Base-by-base conservation (phyloP, 177 flowering plant genomes). In the Tripterygium wilfordii region DNA sequence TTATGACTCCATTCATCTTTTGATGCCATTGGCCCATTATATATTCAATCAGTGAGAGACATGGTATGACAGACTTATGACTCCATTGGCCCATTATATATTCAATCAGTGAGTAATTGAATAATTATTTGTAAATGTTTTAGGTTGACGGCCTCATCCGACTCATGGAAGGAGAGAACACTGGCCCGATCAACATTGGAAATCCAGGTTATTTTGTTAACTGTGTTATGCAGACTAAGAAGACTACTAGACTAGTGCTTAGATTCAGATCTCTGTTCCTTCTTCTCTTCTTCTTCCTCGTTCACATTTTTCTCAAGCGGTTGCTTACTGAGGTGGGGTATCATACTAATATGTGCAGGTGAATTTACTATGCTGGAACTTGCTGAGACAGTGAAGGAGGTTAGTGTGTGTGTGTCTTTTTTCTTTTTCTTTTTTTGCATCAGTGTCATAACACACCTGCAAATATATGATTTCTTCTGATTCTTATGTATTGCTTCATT, bases 141-240 rank as follows among this genome's bases (percentile, higher is more conserved):
- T 48, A 83, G 92, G 98, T 91, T 61, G 90, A 91, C 75, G 98
- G 98, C 41, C 91, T 92, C 25, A 78, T 92, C 31, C 79, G 88
- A 54, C 91, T 92, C 31, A 92, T 92, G 98, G 96, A 86, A 69
- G 98, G 96, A 58, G 88, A 79, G 3, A 36, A 83, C 57, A 86
- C 95, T 42, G 99, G 99, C n/a, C 96, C 97, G 0, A 86, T 92
- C 68, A 92, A 92, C 79, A 71, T 92, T 46, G 98, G 98, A 44
- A 92, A 92, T 60, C 98, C 98, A 69, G 98, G 98, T 87, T 25
- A 32, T 36, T 26, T 28, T 26, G 6, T 32, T 4, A 23, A 3
- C 22, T 41, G 5, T 19, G 36, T 28, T 37, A n/a, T 42, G 32
- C n/a, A 36, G 1, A 2, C 18, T 2, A 33, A 5, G 30, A 15